Percentiles rank a stretch among this genome's conserved stretches.
Conservation (phyloP, 257 asterid genomes). For the Nicotiana paniculata region DNA sequence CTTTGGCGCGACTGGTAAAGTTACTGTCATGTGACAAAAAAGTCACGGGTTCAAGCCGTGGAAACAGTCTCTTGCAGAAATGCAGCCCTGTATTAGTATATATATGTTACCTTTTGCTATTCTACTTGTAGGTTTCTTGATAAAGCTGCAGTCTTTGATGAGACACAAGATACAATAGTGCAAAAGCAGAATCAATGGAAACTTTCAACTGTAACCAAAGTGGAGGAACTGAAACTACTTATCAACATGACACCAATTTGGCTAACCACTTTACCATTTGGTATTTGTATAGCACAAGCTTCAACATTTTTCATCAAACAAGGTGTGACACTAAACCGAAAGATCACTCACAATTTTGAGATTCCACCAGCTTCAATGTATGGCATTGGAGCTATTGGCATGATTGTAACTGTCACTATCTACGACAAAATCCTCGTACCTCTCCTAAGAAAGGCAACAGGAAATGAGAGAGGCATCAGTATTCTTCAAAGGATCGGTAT, state of each 20-base stretch:
- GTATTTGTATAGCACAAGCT: conserved; percentile 61
- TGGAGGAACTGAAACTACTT: conserved; percentile 64
- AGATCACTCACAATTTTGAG: conserved; percentile 37
- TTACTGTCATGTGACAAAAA: too few species aligned
- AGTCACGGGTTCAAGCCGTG: too few species aligned
- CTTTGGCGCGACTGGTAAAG: too few species aligned
- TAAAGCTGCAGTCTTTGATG: conserved; percentile 69
- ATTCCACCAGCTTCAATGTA: conserved; percentile 72
- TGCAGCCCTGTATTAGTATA: too few species aligned
- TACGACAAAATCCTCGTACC: conserved; percentile 63
- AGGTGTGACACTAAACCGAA: conserved; percentile 39
- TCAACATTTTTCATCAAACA: conserved; percentile 79
- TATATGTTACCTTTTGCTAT: background rate
- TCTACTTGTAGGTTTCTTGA: conserved; percentile 58
- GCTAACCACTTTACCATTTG: conserved; percentile 67
- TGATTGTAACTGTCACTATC: conserved; percentile 60
- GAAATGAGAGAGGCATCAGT: conserved; percentile 47
- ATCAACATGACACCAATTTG: conserved; percentile 67
- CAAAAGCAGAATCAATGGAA: conserved; percentile 47
- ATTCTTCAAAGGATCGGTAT: conserved; percentile 64
- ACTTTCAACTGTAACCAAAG: conserved; percentile 47
- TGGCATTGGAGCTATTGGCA: conserved; percentile 54
- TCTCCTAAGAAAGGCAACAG: conserved; percentile 41
- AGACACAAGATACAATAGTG: conserved; percentile 11
- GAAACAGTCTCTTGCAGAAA: too few species aligned